phyloP scores from a whole-genome alignment of 345 rosid genomes.

The Lenwebbia sp. region DNA sequence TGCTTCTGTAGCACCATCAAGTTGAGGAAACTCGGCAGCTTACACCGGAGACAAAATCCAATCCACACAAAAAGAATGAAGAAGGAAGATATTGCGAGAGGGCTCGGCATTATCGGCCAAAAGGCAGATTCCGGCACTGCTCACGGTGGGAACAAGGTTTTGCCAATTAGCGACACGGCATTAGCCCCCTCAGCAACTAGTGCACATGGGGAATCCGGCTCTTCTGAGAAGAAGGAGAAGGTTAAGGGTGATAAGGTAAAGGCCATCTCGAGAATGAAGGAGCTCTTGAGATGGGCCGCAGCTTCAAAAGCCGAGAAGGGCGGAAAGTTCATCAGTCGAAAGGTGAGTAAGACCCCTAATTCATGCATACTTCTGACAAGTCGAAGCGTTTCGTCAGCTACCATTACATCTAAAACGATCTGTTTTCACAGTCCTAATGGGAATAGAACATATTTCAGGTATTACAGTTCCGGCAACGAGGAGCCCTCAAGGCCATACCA shows the following conservation, averaged over 20 bases:
- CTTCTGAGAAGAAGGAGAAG: slow-evolving; percentile 21
- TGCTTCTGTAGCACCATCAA: slow-evolving; percentile 45
- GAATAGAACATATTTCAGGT: slow-evolving; percentile 18
- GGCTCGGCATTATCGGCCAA: slow-evolving; percentile 4
- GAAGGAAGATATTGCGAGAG: slow-evolving; percentile 23
- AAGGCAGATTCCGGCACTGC: slow-evolving; percentile 15
- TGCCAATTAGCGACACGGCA: slow-evolving; percentile 27
- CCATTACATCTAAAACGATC: background rate
- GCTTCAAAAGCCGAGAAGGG: slow-evolving; percentile 63
- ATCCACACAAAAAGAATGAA: slow-evolving; percentile 29
- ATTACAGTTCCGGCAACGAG: slow-evolving; percentile 31
- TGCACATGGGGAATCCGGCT: slow-evolving; percentile 4
- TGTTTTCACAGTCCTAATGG: background rate
- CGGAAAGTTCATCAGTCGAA: slow-evolving; percentile 44
- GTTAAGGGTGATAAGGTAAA: slow-evolving; percentile 35
- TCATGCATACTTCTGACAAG: background rate
- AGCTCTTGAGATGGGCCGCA: slow-evolving; percentile 71
- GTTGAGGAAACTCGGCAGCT: slow-evolving; percentile 22
- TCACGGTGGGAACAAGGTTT: slow-evolving; percentile 35
- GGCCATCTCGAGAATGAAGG: slow-evolving; percentile 67
- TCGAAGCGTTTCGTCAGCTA: background rate
- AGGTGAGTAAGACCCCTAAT: slow-evolving; percentile 21
- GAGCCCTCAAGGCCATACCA: slow-evolving; percentile 31
- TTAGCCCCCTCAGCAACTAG: slow-evolving; percentile 8
- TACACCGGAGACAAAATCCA: slow-evolving; percentile 13